phyloP scores from a whole-genome alignment of 805 yeast genomes.

The Jamesozyma spencerorum region DNA sequence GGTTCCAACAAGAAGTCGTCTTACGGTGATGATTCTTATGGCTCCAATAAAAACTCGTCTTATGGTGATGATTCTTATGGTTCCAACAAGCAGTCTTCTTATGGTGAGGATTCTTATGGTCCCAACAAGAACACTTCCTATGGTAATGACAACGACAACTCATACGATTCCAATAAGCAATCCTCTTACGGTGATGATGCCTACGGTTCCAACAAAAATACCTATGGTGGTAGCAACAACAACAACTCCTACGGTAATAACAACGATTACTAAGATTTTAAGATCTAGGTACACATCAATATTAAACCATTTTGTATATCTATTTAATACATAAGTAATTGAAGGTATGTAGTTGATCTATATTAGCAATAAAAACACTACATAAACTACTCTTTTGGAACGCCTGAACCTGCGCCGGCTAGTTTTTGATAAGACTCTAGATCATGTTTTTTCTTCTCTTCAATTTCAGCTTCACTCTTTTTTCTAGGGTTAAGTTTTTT shows the following conservation, averaged over 20 bases:
- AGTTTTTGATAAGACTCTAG: slow-evolving; percentile 9
- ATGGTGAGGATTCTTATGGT: slow-evolving; percentile 19
- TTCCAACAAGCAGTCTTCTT: no score
- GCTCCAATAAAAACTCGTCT: no score
- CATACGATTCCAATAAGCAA: slow-evolving; percentile 18
- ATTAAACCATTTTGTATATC: background rate
- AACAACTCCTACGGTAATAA: slow-evolving; percentile 10
- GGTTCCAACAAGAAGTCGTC: slow-evolving; percentile 16
- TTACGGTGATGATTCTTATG: slow-evolving; percentile 19
- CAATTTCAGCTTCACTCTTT: slow-evolving; percentile 8
- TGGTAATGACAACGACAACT: slow-evolving; percentile 13
- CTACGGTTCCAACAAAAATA: slow-evolving; percentile 21
- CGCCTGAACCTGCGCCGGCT: slow-evolving; percentile 8
- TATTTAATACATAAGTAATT: background rate
- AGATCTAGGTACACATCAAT: background rate
- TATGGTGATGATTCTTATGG: no score
- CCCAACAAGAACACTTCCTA: slow-evolving; percentile 14
- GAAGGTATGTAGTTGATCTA: no score
- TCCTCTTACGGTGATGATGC: slow-evolving; percentile 14
- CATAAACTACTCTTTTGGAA: no score
- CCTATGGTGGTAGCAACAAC: slow-evolving; percentile 19
- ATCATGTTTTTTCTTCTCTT: slow-evolving; percentile 6
- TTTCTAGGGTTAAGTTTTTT: slow-evolving; percentile 8
- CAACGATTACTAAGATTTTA: background rate
- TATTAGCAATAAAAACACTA: no score